Percentiles rank a stretch among this genome's conserved stretches.
Conservation (phyloP, 2,329 filamentous ascomycete species). For the Alternaria gaisen region DNA sequence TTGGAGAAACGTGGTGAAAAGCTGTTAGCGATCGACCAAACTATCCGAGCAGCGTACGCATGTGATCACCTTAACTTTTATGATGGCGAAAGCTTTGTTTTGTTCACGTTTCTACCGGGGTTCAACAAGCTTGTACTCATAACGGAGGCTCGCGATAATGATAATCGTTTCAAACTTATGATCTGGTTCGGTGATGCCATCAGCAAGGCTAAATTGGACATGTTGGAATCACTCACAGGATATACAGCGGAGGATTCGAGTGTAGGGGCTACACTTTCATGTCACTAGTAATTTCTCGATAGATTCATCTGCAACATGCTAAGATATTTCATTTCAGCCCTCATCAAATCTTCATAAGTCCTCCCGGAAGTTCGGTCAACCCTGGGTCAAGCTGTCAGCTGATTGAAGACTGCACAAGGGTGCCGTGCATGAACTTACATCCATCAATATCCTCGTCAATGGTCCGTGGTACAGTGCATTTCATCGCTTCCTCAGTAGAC, state of each 20-base stretch:
- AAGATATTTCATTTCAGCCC: neutral
- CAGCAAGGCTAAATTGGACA: neutral
- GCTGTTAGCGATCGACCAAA: neutral
- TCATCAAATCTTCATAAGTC: neutral
- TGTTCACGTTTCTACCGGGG: neutral
- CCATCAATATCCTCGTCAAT: conserved; percentile 38
- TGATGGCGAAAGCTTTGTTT: neutral
- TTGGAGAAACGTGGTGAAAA: neutral
- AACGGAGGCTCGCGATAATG: neutral
- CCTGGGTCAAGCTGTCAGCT: neutral
- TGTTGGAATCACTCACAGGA: neutral
- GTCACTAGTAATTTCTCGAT: neutral
- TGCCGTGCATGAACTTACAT: conserved; percentile 28
- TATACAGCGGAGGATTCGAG: neutral
- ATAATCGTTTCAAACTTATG: neutral
- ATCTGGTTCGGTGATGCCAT: neutral
- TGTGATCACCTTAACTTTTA: neutral
- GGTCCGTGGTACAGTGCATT: conserved; percentile 31
- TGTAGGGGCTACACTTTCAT: neutral
- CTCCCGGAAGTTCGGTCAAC: neutral
- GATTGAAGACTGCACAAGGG: neutral
- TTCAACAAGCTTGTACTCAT: too few relatives aligned
- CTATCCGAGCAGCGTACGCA: neutral
- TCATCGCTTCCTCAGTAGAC: conserved; percentile 34
- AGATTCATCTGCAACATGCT: neutral